phyloP scores from a whole-genome alignment of 257 asterid genomes.

The Sherardia arvensis region DNA sequence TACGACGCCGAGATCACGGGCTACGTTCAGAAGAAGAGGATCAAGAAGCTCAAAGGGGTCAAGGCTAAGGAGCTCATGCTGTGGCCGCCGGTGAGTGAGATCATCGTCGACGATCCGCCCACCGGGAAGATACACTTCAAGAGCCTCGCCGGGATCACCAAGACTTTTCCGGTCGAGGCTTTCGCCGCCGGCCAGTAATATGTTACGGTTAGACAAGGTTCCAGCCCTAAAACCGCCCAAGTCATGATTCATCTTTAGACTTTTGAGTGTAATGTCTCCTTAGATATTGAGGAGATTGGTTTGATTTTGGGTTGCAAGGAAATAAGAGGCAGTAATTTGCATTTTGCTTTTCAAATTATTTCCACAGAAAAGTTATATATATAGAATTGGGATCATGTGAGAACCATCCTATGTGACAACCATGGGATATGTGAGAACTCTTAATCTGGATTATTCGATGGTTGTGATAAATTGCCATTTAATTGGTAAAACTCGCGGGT shows the following conservation, averaged over 20 bases:
- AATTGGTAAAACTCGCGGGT: no score
- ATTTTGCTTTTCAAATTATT: no score
- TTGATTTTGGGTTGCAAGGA: background rate
- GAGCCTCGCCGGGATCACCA: conserved; percentile 73
- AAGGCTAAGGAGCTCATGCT: conserved; percentile 64
- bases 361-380: no score
- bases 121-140: conserved; percentile 66
- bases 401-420: no score
- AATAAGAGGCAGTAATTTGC: background rate
- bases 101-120: conserved; percentile 33
- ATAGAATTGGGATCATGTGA: no score
- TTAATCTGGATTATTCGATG: no score
- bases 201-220: background rate
- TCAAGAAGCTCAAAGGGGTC: conserved; percentile 70
- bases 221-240: background rate
- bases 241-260: background rate
- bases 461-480: no score
- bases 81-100: conserved; percentile 68
- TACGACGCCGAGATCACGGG: conserved; percentile 42
- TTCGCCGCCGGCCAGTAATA: conserved; percentile 52
- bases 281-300: background rate
- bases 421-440: no score
- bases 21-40: conserved; percentile 41
- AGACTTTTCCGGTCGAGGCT: conserved; percentile 61
- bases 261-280: background rate